phyloP scores from a whole-genome alignment of 2,329 filamentous ascomycete genomes.

The Colletotrichum caudatum region DNA sequence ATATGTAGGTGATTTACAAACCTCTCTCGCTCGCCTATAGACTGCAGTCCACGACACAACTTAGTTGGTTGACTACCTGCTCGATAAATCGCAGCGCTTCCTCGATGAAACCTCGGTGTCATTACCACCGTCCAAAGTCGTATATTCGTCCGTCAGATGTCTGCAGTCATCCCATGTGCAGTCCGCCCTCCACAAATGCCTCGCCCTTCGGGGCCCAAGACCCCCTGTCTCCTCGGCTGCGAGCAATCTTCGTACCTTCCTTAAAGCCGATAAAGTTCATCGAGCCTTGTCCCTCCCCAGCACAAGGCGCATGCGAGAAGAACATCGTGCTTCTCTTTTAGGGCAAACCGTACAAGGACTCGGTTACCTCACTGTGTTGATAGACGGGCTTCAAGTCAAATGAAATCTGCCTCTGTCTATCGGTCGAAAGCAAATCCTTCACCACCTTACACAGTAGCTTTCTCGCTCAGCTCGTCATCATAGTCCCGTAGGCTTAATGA shows the following conservation, averaged over 20 bases:
- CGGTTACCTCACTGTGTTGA: neutral
- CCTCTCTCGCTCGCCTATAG: neutral
- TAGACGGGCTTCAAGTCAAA: neutral
- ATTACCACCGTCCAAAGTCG: conserved; percentile 15
- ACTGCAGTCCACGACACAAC: neutral
- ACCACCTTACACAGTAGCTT: neutral
- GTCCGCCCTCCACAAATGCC: neutral
- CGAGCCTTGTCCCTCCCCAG: neutral
- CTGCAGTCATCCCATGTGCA: neutral
- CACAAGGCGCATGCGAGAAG: neutral
- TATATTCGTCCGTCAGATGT: neutral
- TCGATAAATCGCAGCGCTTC: neutral
- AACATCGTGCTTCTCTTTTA: neutral
- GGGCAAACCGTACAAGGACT: too few species aligned
- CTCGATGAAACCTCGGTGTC: neutral
- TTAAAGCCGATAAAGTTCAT: conserved; percentile 6
- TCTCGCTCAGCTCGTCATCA: neutral
- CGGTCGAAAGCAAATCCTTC: neutral
- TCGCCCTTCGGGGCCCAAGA: neutral
- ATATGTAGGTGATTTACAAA: neutral
- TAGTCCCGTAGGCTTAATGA: neutral
- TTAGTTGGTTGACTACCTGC: neutral
- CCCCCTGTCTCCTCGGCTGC: neutral
- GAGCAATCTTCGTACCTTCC: neutral
- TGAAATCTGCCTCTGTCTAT: neutral